Base-by-base conservation (phyloP, 208 protist species). In the Wallacemonas sp. region DNA sequence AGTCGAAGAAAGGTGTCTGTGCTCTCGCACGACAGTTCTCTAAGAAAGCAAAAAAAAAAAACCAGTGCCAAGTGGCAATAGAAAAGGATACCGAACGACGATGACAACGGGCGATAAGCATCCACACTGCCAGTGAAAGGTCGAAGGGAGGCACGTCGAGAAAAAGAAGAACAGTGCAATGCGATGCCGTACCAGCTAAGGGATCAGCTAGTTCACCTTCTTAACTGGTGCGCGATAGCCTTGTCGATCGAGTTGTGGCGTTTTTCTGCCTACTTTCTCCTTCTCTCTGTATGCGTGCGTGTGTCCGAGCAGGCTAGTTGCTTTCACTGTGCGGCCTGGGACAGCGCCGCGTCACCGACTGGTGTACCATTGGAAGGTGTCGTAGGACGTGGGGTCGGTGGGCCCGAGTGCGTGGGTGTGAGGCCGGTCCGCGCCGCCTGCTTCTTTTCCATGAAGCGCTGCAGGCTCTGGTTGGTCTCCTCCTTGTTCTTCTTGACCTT, bases 391-490 rank as follows among this genome's bases (percentile, higher is more conserved):
- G 32, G 38, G 2, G 46, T 54, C 10, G 22, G 63, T 26, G 50
- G 52, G 17, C 21, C 34, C 29, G 36, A 58, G 63, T 36, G 46
- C 30, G 48, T 46, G 5, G 45, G 34, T 37, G 37, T 57, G 22
- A 41, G 52, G 27, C 48, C 36, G 22, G 52, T 57, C 50, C 22
- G 9, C 22, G 6, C 27, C 26, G 58, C 30, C 6, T 57, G 24
- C 19, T 46, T 53, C 33, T 77, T 46, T 45, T 77, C 41, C 52
- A 85, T 73, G 60, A 89, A 87, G 0, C 76, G 77, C 55, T 83
- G 73, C 15, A 88, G 37, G 45, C 68, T 81, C 42, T 70, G 63
- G 50, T 73, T 68, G 65, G 83, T 79, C 55, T 83, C 78, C 19
- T 81, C 77, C 38, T 84, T 71, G 41, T 77, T 70, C 61, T 79